These are phyloP conservation scores for Xanthoparmelia taractica DNA, from an alignment of 495 filamentous ascomycete genomes.

Conservation along the genomic window DNA sequence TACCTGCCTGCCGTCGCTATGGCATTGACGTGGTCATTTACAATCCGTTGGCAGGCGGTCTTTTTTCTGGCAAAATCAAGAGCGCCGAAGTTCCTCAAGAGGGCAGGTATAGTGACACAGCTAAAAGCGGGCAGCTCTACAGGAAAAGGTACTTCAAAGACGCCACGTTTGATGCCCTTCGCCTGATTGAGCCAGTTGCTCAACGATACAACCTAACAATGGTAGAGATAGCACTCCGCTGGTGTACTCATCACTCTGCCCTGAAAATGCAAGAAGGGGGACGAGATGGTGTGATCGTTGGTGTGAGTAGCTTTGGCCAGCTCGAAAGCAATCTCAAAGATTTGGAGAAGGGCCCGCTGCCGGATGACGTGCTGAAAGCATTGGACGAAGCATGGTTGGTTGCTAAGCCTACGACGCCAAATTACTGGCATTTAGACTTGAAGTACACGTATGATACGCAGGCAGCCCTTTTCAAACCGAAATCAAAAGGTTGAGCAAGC, in stretches of 20 bases:
- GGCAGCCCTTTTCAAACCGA: constrained; percentile 53
- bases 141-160: constrained; percentile 76
- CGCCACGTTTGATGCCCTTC: constrained; percentile 65
- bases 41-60: constrained; percentile 77
- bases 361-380: constrained; percentile 70
- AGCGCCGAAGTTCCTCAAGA: constrained; percentile 54
- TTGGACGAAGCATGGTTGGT: constrained; percentile 68
- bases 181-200: constrained; percentile 63
- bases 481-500: constrained; percentile 9
- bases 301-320: constrained; percentile 66
- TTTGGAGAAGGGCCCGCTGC: constrained; percentile 80
- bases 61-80: constrained; percentile 84
- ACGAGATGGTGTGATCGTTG: constrained; percentile 72
- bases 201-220: constrained; percentile 69
- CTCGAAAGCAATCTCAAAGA: constrained; percentile 66
- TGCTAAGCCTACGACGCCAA: constrained; percentile 55
- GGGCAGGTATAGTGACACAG: constrained; percentile 60
- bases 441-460: constrained; percentile 69
- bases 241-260: constrained; percentile 73
- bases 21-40: constrained; percentile 86
- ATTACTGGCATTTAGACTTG: constrained; percentile 72
- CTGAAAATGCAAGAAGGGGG: constrained; percentile 66
- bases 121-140: constrained; percentile 53
- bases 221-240: constrained; percentile 73
- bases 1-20: constrained; percentile 74